Evolutionary conservation across 305 asterid genomes (phyloP), one percentile per base, ranked within the genome.

Genomic region (Fraxinus ornus): DNA sequence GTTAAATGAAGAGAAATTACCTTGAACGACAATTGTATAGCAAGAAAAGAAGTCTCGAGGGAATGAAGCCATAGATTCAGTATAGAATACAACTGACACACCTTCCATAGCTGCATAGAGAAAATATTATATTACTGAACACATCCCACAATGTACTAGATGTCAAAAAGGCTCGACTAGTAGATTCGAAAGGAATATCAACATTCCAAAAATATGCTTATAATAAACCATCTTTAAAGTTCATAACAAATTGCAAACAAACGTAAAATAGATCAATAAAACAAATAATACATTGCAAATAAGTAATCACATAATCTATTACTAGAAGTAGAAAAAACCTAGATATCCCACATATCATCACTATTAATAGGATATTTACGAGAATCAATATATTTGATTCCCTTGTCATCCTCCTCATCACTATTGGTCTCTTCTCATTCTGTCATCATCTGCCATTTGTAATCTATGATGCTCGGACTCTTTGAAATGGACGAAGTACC

Each of bases 21-120:
- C 98, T 90, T 89, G 94, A 83, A 94, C 97, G 64, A 92, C 83
- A 84, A 89, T 72, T 68, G 86, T 79, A 90, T 94, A 93, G 87
- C 90, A 88, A 75, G 77, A 79, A 83, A 79, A 86, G 83, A 92
- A 94, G 88, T 94, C 94, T 77, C 78, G 81, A 60, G 88, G 82
- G 75, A 80, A 77, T 73, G 89, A 71, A 74, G 90, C 93, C 89
- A 80, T 60, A 74, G 86, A 83, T 81, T 93, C 94, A 41, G 88
- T 85, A 85, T 88, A 94, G 86, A 94, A 94, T 78, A 94, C 97
- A 87, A 89, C 95, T 17, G 93, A 86, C 84, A 92, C 93, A 83
- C 98, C 95, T 85, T 88, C 90, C 78, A 92, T 71, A 79, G 94
- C 98, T 94, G 97, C 90, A 87, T 28, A 81, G 76, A 81, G 81